Base-by-base conservation (phyloP, 2,329 filamentous ascomycete species). In the Neofusicoccum ribis region DNA sequence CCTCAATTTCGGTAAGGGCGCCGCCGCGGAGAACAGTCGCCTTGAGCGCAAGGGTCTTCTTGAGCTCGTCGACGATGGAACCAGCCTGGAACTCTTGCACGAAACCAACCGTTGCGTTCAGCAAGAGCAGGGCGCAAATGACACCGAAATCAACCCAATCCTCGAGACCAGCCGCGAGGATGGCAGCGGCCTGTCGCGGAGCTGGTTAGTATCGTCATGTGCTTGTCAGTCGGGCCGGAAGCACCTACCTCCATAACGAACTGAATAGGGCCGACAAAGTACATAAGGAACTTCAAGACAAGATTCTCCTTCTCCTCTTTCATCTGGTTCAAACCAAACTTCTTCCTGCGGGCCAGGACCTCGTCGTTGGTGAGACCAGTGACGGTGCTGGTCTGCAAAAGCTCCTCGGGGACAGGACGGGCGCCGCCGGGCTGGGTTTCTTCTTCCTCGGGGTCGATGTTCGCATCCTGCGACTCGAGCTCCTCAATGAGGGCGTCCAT, bases 121-220 rank as follows among this genome's bases (percentile, higher is more conserved):
- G 89, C 70, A 96, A 77, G 9, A 96, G 85, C 59, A 96, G 84
- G 74, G 82, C 92, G 78, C 90, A 92, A 71, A 96, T 96, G 74
- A 96, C 92, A 84, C 91, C 92, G 74, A 96, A 94, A 82, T 96
- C 92, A 69, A 96, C 90, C 92, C 92, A 96, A 73, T 95, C 91
- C 79, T 91, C 80, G 47, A 96, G 87, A 87, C 91, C 91, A 68
- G 90, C 91, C 76, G 92, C 92, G 66, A 96, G 85, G 74, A 93
- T 83, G 71, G 90, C 90, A 68, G 91, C 91, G 79, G 87, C 85
- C 87, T 89, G 65, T 64, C 66, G 37, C 17, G 11, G n/a, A 27
- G 7, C 27, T 70, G 20, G 9, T 49, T 12, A 63, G 56, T 20
- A 37, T 39, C 9, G 36, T 12, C 0, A 11, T 14, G 58, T 9